Base-by-base conservation (phyloP, 2,329 filamentous ascomycete genomes). In the Fusarium subtropicale region DNA sequence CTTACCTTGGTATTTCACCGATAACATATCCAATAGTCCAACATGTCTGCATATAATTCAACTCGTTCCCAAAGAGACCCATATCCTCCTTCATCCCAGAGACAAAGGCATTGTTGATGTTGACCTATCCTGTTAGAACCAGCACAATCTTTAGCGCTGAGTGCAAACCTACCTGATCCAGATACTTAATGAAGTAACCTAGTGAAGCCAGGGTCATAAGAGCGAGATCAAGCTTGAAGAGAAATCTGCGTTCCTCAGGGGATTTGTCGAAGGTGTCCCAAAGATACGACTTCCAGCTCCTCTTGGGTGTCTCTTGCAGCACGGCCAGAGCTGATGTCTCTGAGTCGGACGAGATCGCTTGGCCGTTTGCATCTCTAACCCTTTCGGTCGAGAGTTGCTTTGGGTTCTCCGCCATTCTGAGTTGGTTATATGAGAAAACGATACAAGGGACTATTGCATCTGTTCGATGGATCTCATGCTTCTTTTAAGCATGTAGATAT, bases 21-120 rank as follows among this genome's bases (percentile, higher is more conserved):
- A 90, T 78, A 0, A 88, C 84, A 68, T 90, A 90, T 30, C 88
- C 88, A 0, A 87, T 80, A 0, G 86, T 89, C 83, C 87, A 90
- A 31, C 81, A 83, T 0, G 86, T 83, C 58, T 77, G 76, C 72
- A 82, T 76, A 30, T 88, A 86, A 63, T 88, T 88, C 22, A 88
- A 78, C 51, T 76, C 70, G 2, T 77, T 76, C 0, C 75, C 75
- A 36, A 83, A 80, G 10, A 89, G 79, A 0, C 76, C 71, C 5
- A 88, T 77, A 28, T 88, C 86, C 60, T 87, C 84, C 68, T 87
- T 82, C 85, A 81, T 81, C 0, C 79, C 79, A 1, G 75, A 81
- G 0, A 82, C 80, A 20, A 72, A 72, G 2, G 69, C 69, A 57
- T 72, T 72, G 33, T 72, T 72, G 2, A 61, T 81, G 31, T 76